A percentile compares a stretch with the other conserved stretches of the same genome.
These are phyloP conservation scores for Cicer arietinum DNA, from an alignment of 306 rosid genomes.

Conservation along the genomic window DNA sequence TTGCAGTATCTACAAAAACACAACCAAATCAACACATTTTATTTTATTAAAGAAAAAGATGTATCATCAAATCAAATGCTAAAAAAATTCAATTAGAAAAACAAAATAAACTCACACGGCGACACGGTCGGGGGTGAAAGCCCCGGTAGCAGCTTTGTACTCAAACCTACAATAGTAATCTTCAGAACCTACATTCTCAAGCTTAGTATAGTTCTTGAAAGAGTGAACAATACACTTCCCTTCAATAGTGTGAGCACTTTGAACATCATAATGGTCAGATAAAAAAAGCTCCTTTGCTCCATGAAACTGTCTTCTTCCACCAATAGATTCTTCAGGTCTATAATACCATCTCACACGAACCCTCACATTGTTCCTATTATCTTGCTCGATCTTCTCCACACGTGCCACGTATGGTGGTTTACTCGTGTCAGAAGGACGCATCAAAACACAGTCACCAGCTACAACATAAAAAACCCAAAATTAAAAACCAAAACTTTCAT, in stretches of 20 bases:
- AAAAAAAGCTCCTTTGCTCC: conserved; percentile 86
- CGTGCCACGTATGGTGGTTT: conserved; percentile 85
- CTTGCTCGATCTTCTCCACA: conserved; percentile 79
- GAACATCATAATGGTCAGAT: conserved; percentile 80
- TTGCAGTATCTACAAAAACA: conserved; percentile 80
- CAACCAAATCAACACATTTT: conserved; percentile 1
- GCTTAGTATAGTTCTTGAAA: conserved; percentile 85
- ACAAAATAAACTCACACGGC: conserved; percentile 73
- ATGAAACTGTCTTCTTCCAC: conserved; percentile 86
- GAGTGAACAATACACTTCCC: conserved; percentile 82
- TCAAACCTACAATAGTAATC: conserved; percentile 88
- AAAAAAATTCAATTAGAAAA: conserved; percentile 18
- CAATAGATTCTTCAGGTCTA: conserved; percentile 89
- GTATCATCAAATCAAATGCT: not conserved
- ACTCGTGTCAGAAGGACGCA: conserved; percentile 80
- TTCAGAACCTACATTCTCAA: conserved; percentile 83
- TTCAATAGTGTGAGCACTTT: conserved; percentile 88
- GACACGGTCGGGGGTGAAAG: conserved; percentile 85
- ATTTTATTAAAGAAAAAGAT: not conserved
- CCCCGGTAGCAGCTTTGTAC: conserved; percentile 90
- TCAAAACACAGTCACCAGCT: conserved; percentile 85
- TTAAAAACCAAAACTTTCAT: conserved; percentile 32
- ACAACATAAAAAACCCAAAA: conserved; percentile 18
- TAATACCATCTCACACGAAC: conserved; percentile 88
- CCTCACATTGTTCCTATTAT: conserved; percentile 62